These are phyloP conservation scores for Centrapalus pauciflorus DNA, from an alignment of 129 eudicot genomes.

Conservation along the genomic window DNA sequence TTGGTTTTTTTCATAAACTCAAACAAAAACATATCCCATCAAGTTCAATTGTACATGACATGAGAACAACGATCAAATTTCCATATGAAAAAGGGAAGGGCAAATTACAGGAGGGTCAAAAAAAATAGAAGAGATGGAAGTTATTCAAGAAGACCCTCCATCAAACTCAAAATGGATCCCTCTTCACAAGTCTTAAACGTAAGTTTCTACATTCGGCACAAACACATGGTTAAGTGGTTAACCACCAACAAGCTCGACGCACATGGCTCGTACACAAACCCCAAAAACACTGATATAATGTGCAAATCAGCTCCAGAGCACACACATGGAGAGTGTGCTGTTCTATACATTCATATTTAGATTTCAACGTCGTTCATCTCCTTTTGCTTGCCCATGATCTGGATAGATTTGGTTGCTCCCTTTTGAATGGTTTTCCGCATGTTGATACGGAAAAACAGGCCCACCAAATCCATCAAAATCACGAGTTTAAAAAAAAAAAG, in stretches of 20 bases:
- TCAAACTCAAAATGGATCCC: background rate
- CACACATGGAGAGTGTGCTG: background rate
- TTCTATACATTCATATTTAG: constrained; percentile 11
- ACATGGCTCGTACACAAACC: constrained; percentile 5
- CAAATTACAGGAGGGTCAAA: constrained; percentile 17
- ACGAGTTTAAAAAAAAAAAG: constrained; percentile 2
- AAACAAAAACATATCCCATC: too few relatives aligned
- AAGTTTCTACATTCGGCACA: constrained; percentile 10
- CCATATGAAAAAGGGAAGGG: background rate
- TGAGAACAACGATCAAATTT: background rate
- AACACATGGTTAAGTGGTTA: too few relatives aligned
- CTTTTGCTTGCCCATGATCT: background rate
- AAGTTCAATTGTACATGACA: too few relatives aligned
- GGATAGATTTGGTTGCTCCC: constrained; percentile 12
- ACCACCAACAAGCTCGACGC: constrained; percentile 6
- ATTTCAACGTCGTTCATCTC: constrained; percentile 12
- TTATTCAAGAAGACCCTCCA: background rate
- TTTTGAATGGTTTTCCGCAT: background rate
- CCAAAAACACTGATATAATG: constrained; percentile 17
- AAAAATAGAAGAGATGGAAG: background rate
- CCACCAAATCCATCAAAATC: constrained; percentile 14
- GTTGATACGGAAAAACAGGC: background rate
- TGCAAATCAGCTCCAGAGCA: background rate
- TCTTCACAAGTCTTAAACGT: background rate
- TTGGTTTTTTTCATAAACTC: too few relatives aligned